Evolutionary conservation across 305 asterid species (phyloP).

Genomic region (Rubia tinctorum): DNA sequence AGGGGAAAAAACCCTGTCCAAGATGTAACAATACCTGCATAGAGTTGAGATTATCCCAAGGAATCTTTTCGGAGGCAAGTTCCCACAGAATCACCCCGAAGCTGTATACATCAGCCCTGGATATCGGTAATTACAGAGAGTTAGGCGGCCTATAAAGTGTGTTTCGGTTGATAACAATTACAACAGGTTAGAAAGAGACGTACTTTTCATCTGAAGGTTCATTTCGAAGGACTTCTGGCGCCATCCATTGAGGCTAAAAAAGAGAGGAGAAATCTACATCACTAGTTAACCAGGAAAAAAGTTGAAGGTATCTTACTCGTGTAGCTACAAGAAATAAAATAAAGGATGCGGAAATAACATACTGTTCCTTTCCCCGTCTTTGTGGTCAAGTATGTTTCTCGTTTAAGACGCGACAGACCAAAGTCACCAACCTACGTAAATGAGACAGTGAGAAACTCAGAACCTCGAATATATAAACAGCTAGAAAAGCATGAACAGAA

Average conservation of each 20-base stretch:
- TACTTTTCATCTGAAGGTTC: slow-evolving; percentile 96
- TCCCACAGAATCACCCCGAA: slow-evolving; percentile 97
- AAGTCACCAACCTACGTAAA: slow-evolving; percentile 87
- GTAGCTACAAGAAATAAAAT: slow-evolving; percentile 11
- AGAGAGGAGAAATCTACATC: slow-evolving; percentile 12
- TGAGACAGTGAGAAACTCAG: neutral
- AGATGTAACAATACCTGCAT: slow-evolving; percentile 67
- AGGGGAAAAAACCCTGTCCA: neutral
- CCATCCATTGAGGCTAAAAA: slow-evolving; percentile 99
- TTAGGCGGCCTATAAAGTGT: neutral
- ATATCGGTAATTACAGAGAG: slow-evolving; percentile 16
- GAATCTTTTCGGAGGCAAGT: slow-evolving; percentile 80
- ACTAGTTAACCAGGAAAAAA: slow-evolving; percentile 15
- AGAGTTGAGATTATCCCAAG: slow-evolving; percentile 91
- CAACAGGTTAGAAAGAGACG: slow-evolving; percentile 15
- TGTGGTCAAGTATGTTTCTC: slow-evolving; percentile 77
- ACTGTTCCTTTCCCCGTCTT: slow-evolving; percentile 79
- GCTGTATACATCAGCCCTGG: slow-evolving; percentile 92
- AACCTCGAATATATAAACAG: neutral
- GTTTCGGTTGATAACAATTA: neutral
- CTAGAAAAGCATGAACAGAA: neutral
- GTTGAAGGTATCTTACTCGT: slow-evolving; percentile 7
- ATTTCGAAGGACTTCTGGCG: slow-evolving; percentile 98
- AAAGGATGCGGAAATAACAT: slow-evolving; percentile 16
- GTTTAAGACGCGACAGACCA: slow-evolving; percentile 93